These are phyloP conservation scores for Phialophora chinensis DNA, from an alignment of 2,329 filamentous ascomycete species.

Conservation along the genomic window DNA sequence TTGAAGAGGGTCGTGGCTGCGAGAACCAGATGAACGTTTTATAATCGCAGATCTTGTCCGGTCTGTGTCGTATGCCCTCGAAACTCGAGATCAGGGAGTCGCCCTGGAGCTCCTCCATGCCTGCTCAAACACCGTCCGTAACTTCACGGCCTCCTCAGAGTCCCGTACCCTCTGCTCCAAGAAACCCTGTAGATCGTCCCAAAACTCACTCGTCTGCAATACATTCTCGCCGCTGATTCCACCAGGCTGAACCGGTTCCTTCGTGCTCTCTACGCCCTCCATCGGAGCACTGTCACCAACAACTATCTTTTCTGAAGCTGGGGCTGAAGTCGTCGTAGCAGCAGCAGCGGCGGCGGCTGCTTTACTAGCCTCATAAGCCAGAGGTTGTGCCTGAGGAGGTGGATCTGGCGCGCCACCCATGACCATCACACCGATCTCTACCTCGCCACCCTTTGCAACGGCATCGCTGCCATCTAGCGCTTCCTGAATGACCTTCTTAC, in stretches of 20 bases:
- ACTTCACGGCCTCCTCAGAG: constrained; percentile 65
- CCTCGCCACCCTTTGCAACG: constrained; percentile 49
- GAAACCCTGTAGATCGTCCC: constrained; percentile 82
- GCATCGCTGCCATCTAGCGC: constrained; percentile 63
- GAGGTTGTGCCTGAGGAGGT: constrained; percentile 25
- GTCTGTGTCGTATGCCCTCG: background rate
- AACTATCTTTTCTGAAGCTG: constrained; percentile 48
- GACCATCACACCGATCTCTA: constrained; percentile 88
- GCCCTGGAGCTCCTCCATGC: constrained; percentile 63
- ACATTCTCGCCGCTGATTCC: constrained; percentile 36
- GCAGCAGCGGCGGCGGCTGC: background rate
- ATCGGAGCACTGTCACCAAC: constrained; percentile 44
- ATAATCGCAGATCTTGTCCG: background rate
- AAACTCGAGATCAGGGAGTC: constrained; percentile 20
- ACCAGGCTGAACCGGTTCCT: constrained; percentile 36
- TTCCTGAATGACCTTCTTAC: constrained; percentile 76
- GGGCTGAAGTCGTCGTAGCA: constrained; percentile 7
- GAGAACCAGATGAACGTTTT: background rate
- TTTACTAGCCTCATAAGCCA: background rate
- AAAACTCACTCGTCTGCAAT: constrained; percentile 76
- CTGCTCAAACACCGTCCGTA: constrained; percentile 71
- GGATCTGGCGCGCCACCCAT: constrained; percentile 68
- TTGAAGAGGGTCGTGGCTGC: background rate
- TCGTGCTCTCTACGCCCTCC: constrained; percentile 44
- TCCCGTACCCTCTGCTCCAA: constrained; percentile 79